Percentiles rank a stretch among this genome's conserved stretches.
These are phyloP conservation scores for Plasmodium falciparum DNA, from an alignment of 169 alveolate species.

Conservation along the genomic window DNA sequence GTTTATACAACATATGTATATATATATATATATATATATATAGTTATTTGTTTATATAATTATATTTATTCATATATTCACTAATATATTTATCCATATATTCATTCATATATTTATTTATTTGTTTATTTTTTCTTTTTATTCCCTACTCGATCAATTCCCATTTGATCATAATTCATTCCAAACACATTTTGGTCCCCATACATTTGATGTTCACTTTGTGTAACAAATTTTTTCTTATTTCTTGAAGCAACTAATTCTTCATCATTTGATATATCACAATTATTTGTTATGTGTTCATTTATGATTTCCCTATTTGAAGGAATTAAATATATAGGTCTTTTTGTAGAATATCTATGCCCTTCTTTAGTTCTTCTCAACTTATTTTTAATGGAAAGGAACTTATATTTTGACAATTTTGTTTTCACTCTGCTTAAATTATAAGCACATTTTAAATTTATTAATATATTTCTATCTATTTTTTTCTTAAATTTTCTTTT, in stretches of 20 bases:
- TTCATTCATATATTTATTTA: no score
- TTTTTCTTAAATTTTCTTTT: constrained; percentile 5
- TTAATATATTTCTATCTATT: neutral
- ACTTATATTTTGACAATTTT: constrained; percentile 4
- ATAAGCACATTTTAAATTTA: neutral
- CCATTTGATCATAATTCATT: neutral
- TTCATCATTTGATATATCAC: constrained; percentile 2
- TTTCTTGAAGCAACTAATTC: constrained; percentile 10
- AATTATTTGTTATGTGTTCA: neutral
- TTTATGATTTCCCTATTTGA: neutral
- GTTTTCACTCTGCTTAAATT: neutral
- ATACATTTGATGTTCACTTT: constrained; percentile 52
- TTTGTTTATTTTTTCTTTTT: no score
- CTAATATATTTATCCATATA: no score
- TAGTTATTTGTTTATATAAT: no score
- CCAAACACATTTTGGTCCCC: constrained; percentile 7
- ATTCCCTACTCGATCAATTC: constrained; percentile 10
- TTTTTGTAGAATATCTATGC: constrained; percentile 5
- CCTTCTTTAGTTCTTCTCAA: constrained; percentile 24
- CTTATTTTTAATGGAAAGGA: constrained; percentile 14
- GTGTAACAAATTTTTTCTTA: constrained; percentile 12
- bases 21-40: no score
- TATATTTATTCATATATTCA: no score
- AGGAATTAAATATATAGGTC: neutral
- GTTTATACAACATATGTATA: no score